Evolutionary conservation across 2,329 filamentous ascomycete species (phyloP).

Genomic region (Lomentospora prolificans): DNA sequence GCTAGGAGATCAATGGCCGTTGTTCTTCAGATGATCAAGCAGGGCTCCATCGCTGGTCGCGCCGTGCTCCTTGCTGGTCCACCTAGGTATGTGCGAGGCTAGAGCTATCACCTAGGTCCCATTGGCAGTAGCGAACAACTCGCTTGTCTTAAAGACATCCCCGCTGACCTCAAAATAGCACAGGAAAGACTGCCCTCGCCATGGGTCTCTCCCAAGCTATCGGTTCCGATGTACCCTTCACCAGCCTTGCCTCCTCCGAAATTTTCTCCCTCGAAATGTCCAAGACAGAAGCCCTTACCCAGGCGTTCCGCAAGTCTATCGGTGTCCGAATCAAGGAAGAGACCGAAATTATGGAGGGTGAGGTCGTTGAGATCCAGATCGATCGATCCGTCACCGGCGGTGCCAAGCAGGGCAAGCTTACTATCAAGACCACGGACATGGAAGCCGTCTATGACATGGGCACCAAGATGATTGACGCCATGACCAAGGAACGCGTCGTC

Average conservation of each 20-base stretch:
- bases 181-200: constrained; percentile 95
- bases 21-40: constrained; percentile 97
- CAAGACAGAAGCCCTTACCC: constrained; percentile 94
- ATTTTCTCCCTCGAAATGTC: constrained; percentile 99
- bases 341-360: constrained; percentile 97
- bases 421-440: constrained; percentile 99
- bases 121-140: background rate
- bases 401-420: constrained; percentile 97
- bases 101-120: background rate
- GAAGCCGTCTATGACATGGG: constrained; percentile 99
- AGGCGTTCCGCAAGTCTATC: constrained; percentile 98
- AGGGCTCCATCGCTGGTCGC: constrained; percentile 94
- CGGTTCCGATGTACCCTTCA: constrained; percentile 90
- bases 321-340: constrained; percentile 98
- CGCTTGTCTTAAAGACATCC: background rate
- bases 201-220: constrained; percentile 98
- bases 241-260: constrained; percentile 87
- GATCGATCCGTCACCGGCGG: constrained; percentile 92
- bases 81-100: constrained; percentile 48
- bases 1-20: constrained; percentile 93
- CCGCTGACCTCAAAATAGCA: constrained; percentile 40
- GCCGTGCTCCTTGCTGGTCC: constrained; percentile 92
- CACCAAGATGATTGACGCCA: constrained; percentile 98
- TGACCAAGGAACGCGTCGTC: constrained; percentile 99
- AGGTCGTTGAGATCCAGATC: constrained; percentile 98